Conservation (phyloP, 768 basidiomycete species). For the Trametes cingulata region DNA sequence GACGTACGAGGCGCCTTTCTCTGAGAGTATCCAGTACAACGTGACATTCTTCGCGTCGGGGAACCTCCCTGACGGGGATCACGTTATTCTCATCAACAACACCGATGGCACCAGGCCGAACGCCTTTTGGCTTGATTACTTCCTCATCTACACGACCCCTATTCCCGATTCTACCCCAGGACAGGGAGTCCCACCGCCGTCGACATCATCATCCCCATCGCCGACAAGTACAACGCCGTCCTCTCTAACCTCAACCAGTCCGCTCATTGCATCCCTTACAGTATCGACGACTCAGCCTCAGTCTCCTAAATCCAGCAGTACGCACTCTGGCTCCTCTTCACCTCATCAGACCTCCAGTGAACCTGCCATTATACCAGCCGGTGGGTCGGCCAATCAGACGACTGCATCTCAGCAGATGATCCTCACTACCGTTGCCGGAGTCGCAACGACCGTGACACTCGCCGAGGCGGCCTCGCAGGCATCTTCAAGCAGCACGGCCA, state of each 20-base stretch:
- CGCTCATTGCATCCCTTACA: no score
- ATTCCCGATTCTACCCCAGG: neutral
- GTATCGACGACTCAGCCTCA: no score
- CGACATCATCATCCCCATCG: neutral
- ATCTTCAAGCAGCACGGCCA: neutral
- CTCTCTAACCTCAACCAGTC: no score
- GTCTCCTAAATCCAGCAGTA: no score
- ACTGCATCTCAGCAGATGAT: no score
- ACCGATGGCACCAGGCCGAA: slow-evolving; percentile 6
- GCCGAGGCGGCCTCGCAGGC: neutral
- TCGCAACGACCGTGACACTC: no score
- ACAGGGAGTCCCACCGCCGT: neutral
- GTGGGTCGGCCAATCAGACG: no score
- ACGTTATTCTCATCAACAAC: slow-evolving; percentile 9
- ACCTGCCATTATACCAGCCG: no score
- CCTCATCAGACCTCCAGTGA: no score
- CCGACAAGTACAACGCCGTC: no score
- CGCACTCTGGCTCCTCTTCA: no score
- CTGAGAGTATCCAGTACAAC: neutral
- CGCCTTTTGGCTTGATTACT: slow-evolving; percentile 15
- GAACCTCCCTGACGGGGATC: slow-evolving; percentile 1
- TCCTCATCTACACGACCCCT: slow-evolving; percentile 2
- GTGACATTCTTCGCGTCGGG: slow-evolving; percentile 12
- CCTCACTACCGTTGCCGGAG: no score
- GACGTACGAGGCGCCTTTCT: neutral